Evolutionary conservation across 257 asterid species (phyloP), one percentile per base, ranked within the genome.

Genomic region (Henckelia pumila): DNA sequence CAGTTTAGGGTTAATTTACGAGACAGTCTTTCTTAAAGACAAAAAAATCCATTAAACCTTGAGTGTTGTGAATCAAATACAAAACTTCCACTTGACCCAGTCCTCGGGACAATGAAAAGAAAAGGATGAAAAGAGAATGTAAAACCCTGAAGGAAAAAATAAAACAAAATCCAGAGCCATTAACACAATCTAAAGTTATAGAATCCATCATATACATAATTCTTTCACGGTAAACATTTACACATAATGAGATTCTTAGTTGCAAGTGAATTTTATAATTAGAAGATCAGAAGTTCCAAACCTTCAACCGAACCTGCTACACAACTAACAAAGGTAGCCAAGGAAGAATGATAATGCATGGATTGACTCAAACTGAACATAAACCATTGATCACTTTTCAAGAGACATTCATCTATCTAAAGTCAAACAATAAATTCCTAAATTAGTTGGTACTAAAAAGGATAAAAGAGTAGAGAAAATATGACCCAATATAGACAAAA

Each of bases 1-100:
- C 60, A 14, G 28, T 0, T 30, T 67, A 33, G 22, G 64, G 55
- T 63, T 49, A 66, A 58, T 66, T 33, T 26, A 56, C 68, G 14
- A 50, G 22, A 32, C 22, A 26, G 40, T 16, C 50, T 37, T 53
- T 23, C 63, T 57, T 60, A 28, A 62, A 6, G 40, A 30, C 17
- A 19, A 63, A 32, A 44, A 59, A 29, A 9, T 1, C 44, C 44
- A n/a, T 9, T 5, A 8, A 11, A 40, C n/a, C n/a, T 10, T 13
- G 3, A 40, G 50, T 13, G 6, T 40, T 13, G 50, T 1, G 6
- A 13, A 40, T 13, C 50, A 40, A 40, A 3, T 40, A 40, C 3
- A 40, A 40, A 8, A 40, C 50, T 40, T 40, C 50, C 50, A 13
- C 50, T 10, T 3, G 50, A 40, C 50, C 50, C 50, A 40, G 50